Evolutionary conservation across 345 rosid species (phyloP), one percentile per base, ranked within the genome.

Genomic region (Populus tremula): DNA sequence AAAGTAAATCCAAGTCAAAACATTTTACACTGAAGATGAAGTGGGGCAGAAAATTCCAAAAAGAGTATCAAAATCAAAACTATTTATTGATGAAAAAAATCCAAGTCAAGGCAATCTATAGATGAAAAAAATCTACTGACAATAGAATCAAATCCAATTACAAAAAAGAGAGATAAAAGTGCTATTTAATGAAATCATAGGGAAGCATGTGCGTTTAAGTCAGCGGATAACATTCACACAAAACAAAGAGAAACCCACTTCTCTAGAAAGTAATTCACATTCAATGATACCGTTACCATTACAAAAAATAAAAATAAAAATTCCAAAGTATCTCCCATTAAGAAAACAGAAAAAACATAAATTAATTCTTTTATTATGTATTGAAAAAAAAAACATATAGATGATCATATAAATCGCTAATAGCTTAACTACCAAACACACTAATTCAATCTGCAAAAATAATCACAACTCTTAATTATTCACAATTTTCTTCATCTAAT

Each of bases 161-260:
- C 1, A 20, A 17, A 41, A 18, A 18, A 21, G 31, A 59, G 5
- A 38, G n/a, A 59, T 8, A 69, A 72, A 70, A 73, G 8, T 39
- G 38, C 75, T 33, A 72, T 71, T 21, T 54, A 75, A 67, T 54
- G 50, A 67, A 59, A 76, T 65, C 61, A 38, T 53, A 36, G 20
- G 62, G 20, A 53, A 73, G 69, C 18, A 69, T 17, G 39, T 38
- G 79, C 64, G 33, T 68, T 70, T 54, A 79, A 73, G 73, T 77
- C 66, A 71, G 72, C n/a, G 50, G 41, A 74, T 54, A 62, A 17
- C 73, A 70, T 36, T 35, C 65, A 33, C 73, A 31, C 64, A 13
- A 68, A 73, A 18, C 47, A 38, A 50, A 68, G 33, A 27, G 67
- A 75, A 69, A 59, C 67, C n/a, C 33, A 35, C 27, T 23, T 53